Base-by-base conservation (phyloP, 805 yeast species). In the Saccharomycopsis babjevae region DNA sequence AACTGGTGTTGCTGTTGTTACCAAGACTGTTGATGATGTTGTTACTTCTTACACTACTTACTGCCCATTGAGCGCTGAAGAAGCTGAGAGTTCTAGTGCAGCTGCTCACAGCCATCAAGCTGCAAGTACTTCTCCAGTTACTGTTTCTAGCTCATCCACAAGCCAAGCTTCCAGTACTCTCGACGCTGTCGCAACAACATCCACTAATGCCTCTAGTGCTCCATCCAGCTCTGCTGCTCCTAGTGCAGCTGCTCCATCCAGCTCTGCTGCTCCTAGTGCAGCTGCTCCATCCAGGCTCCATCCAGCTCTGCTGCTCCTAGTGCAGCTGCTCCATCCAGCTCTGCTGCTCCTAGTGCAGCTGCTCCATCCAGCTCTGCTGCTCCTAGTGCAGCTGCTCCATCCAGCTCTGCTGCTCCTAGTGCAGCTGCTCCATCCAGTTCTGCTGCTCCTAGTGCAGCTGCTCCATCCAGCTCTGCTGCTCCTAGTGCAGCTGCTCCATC, bases 31-130 rank as follows among this genome's bases (percentile, higher is more conserved):
- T 36, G 58, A 64, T 5, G 70, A 67, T 50, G 71, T 71, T 50
- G 65, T 63, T 57, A 74, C 78, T 40, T 62, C 67, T 32, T 71
- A 68, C 68, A 70, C 77, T 59, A 73, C 77, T 38, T 72, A 68
- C 68, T 71, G 74, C 64, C 73, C 74, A 60, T 43, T 62, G 40
- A 60, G 59, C n/a, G 18, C 64, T 54, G 46, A 25, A 28, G 22
- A 11, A 42, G 50, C 38, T 16, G 15, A 4, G 22, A 10, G 20
- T 25, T 22, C 58, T 50, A 18, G 52, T 40, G 3, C 52, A 11
- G 3, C 58, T 40, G 52, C n/a, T 3, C 34, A 40, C 16, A 25
- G 16, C 16, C 30, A 30, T 16, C 42, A 7, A 5, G 38, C 50
- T 34, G 60, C 57, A 34, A 25, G 50, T 58, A 50, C 18, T 18